Evolutionary conservation across 768 basidiomycete species (phyloP), one percentile per base, ranked within the genome.

Genomic region (Tephrocybe sp.): DNA sequence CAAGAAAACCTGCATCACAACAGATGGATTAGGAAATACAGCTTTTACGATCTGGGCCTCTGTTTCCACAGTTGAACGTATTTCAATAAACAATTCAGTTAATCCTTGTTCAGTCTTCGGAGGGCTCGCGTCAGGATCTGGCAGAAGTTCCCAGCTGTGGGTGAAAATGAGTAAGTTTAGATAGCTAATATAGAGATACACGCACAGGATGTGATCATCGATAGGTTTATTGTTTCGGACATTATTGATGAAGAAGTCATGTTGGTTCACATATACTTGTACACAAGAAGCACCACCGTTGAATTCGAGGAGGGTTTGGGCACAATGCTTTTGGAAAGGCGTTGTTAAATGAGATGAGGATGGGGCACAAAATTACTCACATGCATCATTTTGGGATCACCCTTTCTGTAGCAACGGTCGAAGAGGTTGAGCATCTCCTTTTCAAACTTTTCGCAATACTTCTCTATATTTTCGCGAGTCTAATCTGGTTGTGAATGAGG

Each of bases 371-470:
- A 30, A 54, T 15, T 46, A 73, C 82, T 37, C 50, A 89, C 97
- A 71, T 95, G 92, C 97, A 99, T 99, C 89, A 98, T 91, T 70
- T 96, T 96, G 0, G 97, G 97, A 64, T 99, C 97, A 26, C 95
- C 94, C 63, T 92, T 92, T 44, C 95, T 83, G 69, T 98, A 99
- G 60, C 91, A 95, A 57, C 89, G 76, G 65, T 99, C 97, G 64
- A 99, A 99, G 34, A 98, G 74, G 62, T 89, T 85, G 45, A 99
- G 81, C 84, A 98, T 96, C 63, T 98, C 96, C 71, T 96, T 98
- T 69, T 99, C 97, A 56, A 98, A 98, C 67, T 89, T 92, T 71
- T 99, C 97, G 71, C 97, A 97, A 60, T 98, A 98, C 64, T 88
- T 89, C 60, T 98, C 96, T 52, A 99, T 93, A 50, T 77, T 86